Evolutionary conservation across 2,329 filamentous ascomycete genomes (phyloP).

Genomic region (Bipolaris sorokiniana): DNA sequence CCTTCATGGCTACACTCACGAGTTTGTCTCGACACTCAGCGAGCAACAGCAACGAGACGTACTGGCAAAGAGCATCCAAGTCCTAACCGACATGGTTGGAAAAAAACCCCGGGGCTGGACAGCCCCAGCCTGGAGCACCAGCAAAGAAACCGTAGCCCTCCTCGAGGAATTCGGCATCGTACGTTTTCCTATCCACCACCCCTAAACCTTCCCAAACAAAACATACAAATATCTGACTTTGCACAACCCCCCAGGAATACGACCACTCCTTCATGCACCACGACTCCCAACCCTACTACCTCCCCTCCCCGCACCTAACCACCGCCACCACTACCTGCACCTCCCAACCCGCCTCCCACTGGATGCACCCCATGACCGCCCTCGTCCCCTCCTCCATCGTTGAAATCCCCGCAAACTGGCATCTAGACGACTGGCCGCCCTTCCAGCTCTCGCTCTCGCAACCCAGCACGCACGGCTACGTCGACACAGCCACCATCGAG

Average conservation of each 20-base stretch:
- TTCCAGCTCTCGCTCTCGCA: slow-evolving; percentile 53
- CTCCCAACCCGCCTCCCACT: slow-evolving; percentile 39
- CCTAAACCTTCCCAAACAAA: too few species aligned
- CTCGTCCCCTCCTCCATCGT: slow-evolving; percentile 47
- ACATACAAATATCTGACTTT: background rate
- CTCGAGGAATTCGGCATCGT: slow-evolving; percentile 52
- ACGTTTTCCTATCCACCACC: background rate
- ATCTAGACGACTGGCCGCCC: slow-evolving; percentile 59
- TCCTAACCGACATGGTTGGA: slow-evolving; percentile 49
- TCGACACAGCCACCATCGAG: slow-evolving; percentile 52
- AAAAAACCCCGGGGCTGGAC: slow-evolving; percentile 53
- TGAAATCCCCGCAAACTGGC: slow-evolving; percentile 56
- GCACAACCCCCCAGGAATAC: slow-evolving; percentile 53
- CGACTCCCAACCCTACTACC: slow-evolving; percentile 53
- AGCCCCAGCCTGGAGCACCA: slow-evolving; percentile 53
- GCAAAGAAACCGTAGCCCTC: slow-evolving; percentile 47
- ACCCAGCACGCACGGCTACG: slow-evolving; percentile 60
- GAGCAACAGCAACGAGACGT: slow-evolving; percentile 55
- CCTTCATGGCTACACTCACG: slow-evolving; percentile 51
- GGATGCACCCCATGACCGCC: slow-evolving; percentile 50
- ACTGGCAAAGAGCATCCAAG: slow-evolving; percentile 48
- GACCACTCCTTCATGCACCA: slow-evolving; percentile 59
- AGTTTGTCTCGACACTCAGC: slow-evolving; percentile 42
- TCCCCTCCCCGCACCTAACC: slow-evolving; percentile 53
- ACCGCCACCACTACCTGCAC: slow-evolving; percentile 41